Conservation (phyloP, 352 stramenopile species). For the Globisporangium uncinulatum region DNA sequence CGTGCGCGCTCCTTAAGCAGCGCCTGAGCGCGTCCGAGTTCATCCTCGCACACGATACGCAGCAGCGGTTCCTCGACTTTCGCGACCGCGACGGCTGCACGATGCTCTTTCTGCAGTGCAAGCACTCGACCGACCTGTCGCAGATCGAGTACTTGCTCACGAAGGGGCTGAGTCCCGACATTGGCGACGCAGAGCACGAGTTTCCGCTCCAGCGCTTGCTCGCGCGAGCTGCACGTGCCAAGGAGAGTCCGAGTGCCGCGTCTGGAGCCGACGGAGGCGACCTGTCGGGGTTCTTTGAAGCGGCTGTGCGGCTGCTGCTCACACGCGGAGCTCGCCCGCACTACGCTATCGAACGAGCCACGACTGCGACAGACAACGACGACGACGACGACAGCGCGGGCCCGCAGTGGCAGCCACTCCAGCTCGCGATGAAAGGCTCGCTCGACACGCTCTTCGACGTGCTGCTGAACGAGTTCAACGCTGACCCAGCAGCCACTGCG, state of each 20-base stretch:
- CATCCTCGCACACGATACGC: constrained; percentile 52
- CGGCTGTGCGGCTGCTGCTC: constrained; percentile 47
- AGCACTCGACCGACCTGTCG: constrained; percentile 50
- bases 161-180: constrained; percentile 68
- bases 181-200: constrained; percentile 49
- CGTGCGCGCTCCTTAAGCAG: constrained; percentile 65
- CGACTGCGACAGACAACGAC: constrained; percentile 6
- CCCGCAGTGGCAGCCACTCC: constrained; percentile 38
- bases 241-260: background rate
- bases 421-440: constrained; percentile 47
- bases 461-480: constrained; percentile 35
- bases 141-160: constrained; percentile 66
- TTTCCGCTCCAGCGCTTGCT: constrained; percentile 64
- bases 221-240: constrained; percentile 19
- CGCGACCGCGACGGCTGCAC: constrained; percentile 66
- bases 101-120: constrained; percentile 79
- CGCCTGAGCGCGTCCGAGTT: constrained; percentile 45
- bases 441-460: constrained; percentile 41
- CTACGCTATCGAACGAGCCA: constrained; percentile 31
- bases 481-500: constrained; percentile 26
- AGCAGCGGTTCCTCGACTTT: constrained; percentile 64
- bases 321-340: constrained; percentile 37
- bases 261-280: constrained; percentile 1
- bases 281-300: constrained; percentile 28
- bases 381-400: constrained; percentile 11